Percentiles rank a stretch among this genome's conserved stretches.
phyloP scores from a whole-genome alignment of 805 yeast genomes.

The Metschnikowia gelsemii region DNA sequence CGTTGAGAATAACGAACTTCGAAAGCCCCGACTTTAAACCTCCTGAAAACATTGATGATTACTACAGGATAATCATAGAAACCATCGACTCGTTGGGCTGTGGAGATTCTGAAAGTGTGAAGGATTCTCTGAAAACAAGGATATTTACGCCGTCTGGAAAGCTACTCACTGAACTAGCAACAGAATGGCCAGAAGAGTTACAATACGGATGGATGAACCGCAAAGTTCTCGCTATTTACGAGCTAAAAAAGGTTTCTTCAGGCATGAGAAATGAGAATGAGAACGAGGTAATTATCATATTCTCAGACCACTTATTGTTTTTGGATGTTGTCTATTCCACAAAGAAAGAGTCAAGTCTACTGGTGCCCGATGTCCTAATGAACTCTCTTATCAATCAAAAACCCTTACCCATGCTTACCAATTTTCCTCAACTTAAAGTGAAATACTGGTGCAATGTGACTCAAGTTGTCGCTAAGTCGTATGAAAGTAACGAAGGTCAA shows the following conservation, averaged over 20 bases:
- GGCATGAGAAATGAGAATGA: constrained; percentile 11
- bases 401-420: constrained; percentile 52
- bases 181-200: constrained; percentile 82
- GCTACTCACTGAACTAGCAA: constrained; percentile 77
- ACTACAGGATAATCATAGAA: constrained; percentile 53
- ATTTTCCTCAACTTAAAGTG: constrained; percentile 68
- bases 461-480: constrained; percentile 51
- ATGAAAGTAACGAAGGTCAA: constrained; percentile 26
- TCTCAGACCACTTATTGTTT: constrained; percentile 76
- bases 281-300: constrained; percentile 63
- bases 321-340: constrained; percentile 51
- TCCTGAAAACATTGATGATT: constrained; percentile 32
- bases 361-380: constrained; percentile 76
- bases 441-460: constrained; percentile 63
- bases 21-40: constrained; percentile 22
- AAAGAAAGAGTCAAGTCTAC: constrained; percentile 47
- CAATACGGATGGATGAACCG: constrained; percentile 88
- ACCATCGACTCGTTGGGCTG: constrained; percentile 83
- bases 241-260: constrained; percentile 29
- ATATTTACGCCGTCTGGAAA: constrained; percentile 92
- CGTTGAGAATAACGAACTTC: constrained; percentile 20
- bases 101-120: constrained; percentile 34
- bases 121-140: constrained; percentile 28
- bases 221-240: constrained; percentile 75
- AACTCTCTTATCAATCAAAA: constrained; percentile 85